Conservation (phyloP, 805 yeast species). For the Sugiyamaella valdiviana region DNA sequence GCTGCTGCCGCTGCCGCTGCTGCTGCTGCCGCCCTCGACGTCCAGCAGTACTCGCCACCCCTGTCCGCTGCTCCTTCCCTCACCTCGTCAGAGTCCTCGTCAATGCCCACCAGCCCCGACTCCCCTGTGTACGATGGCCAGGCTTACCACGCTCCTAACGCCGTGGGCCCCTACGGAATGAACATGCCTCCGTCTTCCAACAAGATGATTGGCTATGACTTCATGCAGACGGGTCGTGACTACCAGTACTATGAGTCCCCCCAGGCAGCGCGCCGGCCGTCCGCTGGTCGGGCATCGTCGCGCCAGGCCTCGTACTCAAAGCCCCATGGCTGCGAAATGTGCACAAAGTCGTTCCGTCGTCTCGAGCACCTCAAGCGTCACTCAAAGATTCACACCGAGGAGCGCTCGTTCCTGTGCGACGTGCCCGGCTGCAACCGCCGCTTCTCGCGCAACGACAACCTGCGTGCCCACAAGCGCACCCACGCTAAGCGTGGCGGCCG, state of each 20-base stretch:
- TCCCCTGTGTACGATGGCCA: slow-evolving; percentile 7
- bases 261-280: not conserved
- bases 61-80: slow-evolving; percentile 13
- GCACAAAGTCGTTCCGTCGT: slow-evolving; percentile 29
- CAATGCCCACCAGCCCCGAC: slow-evolving; percentile 14
- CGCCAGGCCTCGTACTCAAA: slow-evolving; percentile 1
- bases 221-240: not conserved
- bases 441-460: slow-evolving; percentile 71
- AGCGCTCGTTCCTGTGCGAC: slow-evolving; percentile 67
- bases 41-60: slow-evolving; percentile 14
- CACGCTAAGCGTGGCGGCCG: slow-evolving; percentile 46
- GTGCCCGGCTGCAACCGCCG: slow-evolving; percentile 51
- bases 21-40: slow-evolving; percentile 18
- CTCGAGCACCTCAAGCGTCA: slow-evolving; percentile 31
- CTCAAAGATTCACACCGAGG: slow-evolving; percentile 65
- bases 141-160: not conserved
- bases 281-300: not conserved
- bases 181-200: not conserved
- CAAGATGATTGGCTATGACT: not conserved
- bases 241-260: not conserved
- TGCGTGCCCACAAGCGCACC: slow-evolving; percentile 69
- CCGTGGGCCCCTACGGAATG: not conserved
- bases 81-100: slow-evolving; percentile 10
- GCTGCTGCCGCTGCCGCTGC: slow-evolving; percentile 18
- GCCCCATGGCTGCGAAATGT: slow-evolving; percentile 9